Base-by-base conservation (phyloP, 345 rosid species). In the Orychophragmus violaceus region DNA sequence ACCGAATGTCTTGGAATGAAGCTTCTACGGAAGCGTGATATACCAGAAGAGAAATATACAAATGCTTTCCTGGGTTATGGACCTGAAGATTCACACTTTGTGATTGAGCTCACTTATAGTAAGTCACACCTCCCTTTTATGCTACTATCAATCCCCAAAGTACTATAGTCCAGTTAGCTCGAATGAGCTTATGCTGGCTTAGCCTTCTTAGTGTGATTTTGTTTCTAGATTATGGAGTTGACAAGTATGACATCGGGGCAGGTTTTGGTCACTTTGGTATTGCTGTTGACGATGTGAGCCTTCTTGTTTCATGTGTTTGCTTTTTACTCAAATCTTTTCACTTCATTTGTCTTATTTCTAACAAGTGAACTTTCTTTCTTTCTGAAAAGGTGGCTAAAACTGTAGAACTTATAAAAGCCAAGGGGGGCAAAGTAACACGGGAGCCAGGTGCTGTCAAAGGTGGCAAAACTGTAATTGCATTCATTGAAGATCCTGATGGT, bases 1-100 rank as follows among this genome's bases (percentile, higher is more conserved):
- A 94, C 93, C 1, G 97, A 91, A 69, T 94, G 99, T 81, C 75
- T 94, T 51, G 97, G 99, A 50, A 94, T 94, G 99, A 94, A 94
- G 88, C 83, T 94, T 64, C 76, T 94, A 44, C 79, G 99, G 8
- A 94, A 94, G 74, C 97, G 96, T 52, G 99, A 94, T 74, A 89
- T 94, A 75, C 97, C 99, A 0, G 99, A 94, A 80, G 99, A 94
- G 76, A 94, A 85, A 71, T 91, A 94, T 67, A 87, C 88, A 0
- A 94, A 94, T 80, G 99, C 97, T 13, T 94, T 94, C 63, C 99
- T 94, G 58, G 99, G 99, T 68, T 94, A 88, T 76, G 99, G 99
- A 21, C 95, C 97, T 2, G 97, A 94, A 74, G 99, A 94, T 78
- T 87, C 91, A 39, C 92, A 94, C 72, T 94, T 94, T 58, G 95